Evolutionary conservation across 2,329 filamentous ascomycete species (phyloP).

Genomic region (Pseudogymnoascus sp.): DNA sequence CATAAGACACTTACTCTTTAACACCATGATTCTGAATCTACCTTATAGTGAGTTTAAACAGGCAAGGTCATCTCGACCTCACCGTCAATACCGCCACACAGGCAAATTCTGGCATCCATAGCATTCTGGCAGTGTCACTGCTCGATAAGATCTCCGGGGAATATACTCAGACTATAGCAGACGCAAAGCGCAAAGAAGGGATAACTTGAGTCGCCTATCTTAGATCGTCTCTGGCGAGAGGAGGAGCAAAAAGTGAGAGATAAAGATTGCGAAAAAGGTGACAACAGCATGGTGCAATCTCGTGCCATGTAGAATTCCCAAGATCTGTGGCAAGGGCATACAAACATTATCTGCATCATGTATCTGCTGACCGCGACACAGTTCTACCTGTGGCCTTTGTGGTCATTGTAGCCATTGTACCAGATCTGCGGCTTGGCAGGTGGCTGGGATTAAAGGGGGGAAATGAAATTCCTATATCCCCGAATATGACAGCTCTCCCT

Average conservation of each 20-base stretch:
- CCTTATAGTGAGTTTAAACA: not conserved
- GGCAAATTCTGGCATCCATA: not conserved
- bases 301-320: conserved; percentile 1
- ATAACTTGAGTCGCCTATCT: not conserved
- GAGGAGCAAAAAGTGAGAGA: not conserved
- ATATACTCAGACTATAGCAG: not conserved
- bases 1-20: not conserved
- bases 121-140: not conserved
- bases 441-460: not conserved
- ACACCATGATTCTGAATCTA: not conserved
- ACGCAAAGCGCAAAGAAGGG: not conserved
- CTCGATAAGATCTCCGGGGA: not conserved
- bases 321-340: not conserved
- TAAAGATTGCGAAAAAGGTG: not conserved
- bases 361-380: not conserved
- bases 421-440: not conserved
- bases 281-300: not conserved
- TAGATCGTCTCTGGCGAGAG: not conserved
- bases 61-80: not conserved
- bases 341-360: conserved; percentile 3
- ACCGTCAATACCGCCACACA: not conserved
- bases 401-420: not conserved
- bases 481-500: conserved; percentile 2
- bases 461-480: not conserved
- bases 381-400: conserved; percentile 1